A percentile compares a stretch with the other conserved stretches of the same genome.
Conservation (phyloP, 1,139 yeast genomes). For the Saccharomycopsis phalli region DNA sequence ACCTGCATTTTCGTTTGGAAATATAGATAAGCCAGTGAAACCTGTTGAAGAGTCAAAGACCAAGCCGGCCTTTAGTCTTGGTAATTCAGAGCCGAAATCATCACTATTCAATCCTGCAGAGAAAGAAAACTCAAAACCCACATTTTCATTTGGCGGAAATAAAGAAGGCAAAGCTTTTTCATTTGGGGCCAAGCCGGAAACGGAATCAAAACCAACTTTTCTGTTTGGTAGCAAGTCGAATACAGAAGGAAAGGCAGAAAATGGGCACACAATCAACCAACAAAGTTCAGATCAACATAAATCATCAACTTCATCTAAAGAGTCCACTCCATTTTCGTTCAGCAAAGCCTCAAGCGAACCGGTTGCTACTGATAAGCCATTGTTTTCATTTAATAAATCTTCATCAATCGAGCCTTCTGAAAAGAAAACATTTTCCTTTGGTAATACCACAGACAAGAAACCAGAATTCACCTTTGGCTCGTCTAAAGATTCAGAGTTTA, state of each 20-base stretch:
- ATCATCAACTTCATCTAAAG: neutral
- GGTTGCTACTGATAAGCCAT: neutral
- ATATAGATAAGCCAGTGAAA: neutral
- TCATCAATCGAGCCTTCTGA: neutral
- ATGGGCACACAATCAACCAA: too few relatives aligned
- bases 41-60: too few relatives aligned
- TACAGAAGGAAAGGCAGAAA: too few relatives aligned
- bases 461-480: neutral
- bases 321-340: neutral
- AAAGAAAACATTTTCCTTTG: slow-evolving; percentile 5
- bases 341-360: neutral
- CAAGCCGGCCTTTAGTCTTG: too few relatives aligned
- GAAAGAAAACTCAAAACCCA: neutral
- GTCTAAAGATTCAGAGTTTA: neutral
- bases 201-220: neutral
- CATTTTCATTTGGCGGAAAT: slow-evolving; percentile 2
- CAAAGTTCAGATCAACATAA: neutral
- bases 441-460: neutral
- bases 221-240: neutral
- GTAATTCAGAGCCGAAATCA: neutral
- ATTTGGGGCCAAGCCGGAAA: neutral
- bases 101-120: neutral
- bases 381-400: neutral
- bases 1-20: slow-evolving; percentile 6
- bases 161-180: neutral